Evolutionary conservation across 176 grass and related monocot species (phyloP).

Genomic region (Saccharum officinarum): DNA sequence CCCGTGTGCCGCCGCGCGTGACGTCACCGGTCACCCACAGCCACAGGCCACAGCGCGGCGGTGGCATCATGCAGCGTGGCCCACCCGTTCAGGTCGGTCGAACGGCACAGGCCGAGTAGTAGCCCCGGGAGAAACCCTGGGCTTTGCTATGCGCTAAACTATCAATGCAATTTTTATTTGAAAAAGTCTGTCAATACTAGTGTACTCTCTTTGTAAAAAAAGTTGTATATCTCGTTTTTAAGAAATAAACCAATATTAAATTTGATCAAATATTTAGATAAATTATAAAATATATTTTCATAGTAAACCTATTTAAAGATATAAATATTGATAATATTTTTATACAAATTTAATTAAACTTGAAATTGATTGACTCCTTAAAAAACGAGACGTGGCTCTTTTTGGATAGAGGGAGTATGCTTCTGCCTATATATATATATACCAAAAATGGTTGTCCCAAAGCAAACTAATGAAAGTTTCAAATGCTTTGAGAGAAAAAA

Average conservation of each 20-base stretch:
- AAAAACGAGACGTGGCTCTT: neutral
- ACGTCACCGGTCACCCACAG: conserved; percentile 14
- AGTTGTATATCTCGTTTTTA: too few species aligned
- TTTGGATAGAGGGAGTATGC: neutral
- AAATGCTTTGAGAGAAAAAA: neutral
- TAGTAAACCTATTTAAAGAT: neutral
- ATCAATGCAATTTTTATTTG: too few species aligned
- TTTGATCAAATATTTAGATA: neutral
- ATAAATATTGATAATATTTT: neutral
- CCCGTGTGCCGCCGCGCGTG: conserved; percentile 2
- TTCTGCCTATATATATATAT: neutral
- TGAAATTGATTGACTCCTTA: neutral
- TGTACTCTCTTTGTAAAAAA: too few species aligned
- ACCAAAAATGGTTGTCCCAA: neutral
- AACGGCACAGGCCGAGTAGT: too few species aligned
- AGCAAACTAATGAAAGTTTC: neutral
- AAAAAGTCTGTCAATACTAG: too few species aligned
- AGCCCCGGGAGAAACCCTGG: too few species aligned
- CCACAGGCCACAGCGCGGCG: neutral
- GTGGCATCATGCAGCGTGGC: neutral
- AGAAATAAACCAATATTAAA: too few species aligned
- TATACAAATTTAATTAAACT: neutral
- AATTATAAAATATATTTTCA: neutral
- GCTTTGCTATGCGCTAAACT: neutral
- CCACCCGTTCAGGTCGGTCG: neutral